Evolutionary conservation across 345 rosid genomes (phyloP).

Genomic region (Salix udensis): DNA sequence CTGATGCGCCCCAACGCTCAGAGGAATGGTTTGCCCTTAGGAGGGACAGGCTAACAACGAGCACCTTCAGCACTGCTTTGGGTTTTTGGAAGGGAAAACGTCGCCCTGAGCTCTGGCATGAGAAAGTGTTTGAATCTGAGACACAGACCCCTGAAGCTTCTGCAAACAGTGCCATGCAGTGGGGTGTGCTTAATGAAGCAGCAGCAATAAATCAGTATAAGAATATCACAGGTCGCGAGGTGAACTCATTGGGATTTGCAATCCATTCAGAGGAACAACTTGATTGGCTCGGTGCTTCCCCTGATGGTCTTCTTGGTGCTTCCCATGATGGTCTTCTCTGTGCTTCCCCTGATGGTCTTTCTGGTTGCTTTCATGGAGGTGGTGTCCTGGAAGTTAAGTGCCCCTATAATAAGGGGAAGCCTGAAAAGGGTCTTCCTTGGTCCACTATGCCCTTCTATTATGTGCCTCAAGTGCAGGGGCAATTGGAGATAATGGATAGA

Average conservation of each 20-base stretch:
- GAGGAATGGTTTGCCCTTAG: slow-evolving; percentile 92
- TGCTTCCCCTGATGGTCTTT: slow-evolving; percentile 87
- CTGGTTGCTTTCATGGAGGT: slow-evolving; percentile 49
- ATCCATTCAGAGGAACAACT: slow-evolving; percentile 54
- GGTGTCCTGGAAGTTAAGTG: slow-evolving; percentile 93
- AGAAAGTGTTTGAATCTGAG: slow-evolving; percentile 63
- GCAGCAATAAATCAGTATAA: slow-evolving; percentile 69
- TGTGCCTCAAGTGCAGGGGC: slow-evolving; percentile 97
- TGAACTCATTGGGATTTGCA: slow-evolving; percentile 67
- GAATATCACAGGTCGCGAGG: slow-evolving; percentile 68
- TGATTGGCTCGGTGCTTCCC: slow-evolving; percentile 91
- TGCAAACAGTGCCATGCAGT: slow-evolving; percentile 57
- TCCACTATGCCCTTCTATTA: slow-evolving; percentile 74
- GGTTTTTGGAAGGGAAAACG: slow-evolving; percentile 90
- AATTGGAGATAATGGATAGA: slow-evolving; percentile 86
- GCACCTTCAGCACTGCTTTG: slow-evolving; percentile 90
- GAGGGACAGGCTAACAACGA: slow-evolving; percentile 75
- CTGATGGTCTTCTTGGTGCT: slow-evolving; percentile 88
- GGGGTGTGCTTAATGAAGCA: slow-evolving; percentile 80
- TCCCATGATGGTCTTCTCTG: slow-evolving; percentile 93
- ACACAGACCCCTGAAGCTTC: slow-evolving; percentile 32
- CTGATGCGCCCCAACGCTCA: slow-evolving; percentile 71
- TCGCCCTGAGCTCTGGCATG: slow-evolving; percentile 83
- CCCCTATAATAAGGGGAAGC: slow-evolving; percentile 92
- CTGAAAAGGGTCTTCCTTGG: slow-evolving; percentile 78